Base-by-base conservation (phyloP, 441 rosid genomes). In the Jatropha podagrica region DNA sequence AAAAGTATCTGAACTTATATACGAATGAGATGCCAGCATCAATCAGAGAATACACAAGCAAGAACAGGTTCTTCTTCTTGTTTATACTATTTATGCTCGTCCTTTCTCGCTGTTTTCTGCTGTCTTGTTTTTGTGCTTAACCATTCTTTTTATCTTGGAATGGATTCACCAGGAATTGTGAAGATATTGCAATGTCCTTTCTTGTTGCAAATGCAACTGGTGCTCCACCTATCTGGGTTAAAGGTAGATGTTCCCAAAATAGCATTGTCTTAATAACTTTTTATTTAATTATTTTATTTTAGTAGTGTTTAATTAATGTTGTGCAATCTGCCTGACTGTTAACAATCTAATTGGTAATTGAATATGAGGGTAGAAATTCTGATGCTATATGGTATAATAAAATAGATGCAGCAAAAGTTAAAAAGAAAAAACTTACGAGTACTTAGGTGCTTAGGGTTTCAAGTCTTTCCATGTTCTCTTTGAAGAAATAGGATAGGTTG, bases 111-210 rank as follows among this genome's bases (percentile, higher is more conserved):
- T 38, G 60, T 54, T 0, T 69, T 56, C 23, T 72, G 67, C 37
- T 38, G 11, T 49, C 17, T 40, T 69, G 54, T 69, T 68, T 46
- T 46, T 14, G 62, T 72, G 65, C 70, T 78, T 78, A 58, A 72
- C 37, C 81, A 71, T 74, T 64, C n/a, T 61, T 74, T 23, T 77
- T 58, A 69, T 55, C 72, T 66, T 81, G 77, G 49, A 18, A 62
- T 80, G 76, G n/a, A 68, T 77, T 70, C 46, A 13, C 65, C 88
- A 95, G 98, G 91, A 95, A 95, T 76, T 93, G 99, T 80, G 98
- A 95, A 92, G 98, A 95, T 85, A 93, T 93, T 67, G 99, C 97
- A 20, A 95, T 95, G 98, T 91, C 99, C 26, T 95, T 95, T 87
- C 98, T 95, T 14, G 85, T 95, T 10, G 99, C 98, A 48, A 95